Base-by-base conservation (phyloP, 2,329 filamentous ascomycete genomes). In the Coniella vitis region DNA sequence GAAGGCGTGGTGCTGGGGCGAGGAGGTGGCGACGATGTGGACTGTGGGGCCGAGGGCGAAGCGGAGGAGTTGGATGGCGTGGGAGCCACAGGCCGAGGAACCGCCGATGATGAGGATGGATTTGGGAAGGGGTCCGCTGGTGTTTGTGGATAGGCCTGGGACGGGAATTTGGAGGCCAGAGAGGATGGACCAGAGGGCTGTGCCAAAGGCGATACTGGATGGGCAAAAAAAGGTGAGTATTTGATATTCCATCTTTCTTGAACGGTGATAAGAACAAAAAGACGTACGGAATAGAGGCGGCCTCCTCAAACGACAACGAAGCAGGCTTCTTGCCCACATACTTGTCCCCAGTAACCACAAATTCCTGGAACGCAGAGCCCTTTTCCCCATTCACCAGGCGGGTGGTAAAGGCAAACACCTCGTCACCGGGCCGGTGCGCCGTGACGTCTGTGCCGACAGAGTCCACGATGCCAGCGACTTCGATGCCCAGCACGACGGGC, bases 31-130 rank as follows among this genome's bases (percentile, higher is more conserved):
- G 10, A 67, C 54, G 20, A 68, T 63, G 4, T 48, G 55, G 8
- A 55, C 54, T 3, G 51, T 49, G 4, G 62, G 60, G 10, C 63
- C 55, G 29, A 45, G 35, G 4, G 64, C 62, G 4, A 61, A 44
- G 10, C 65, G 64, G 3, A 68, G 58, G 13, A 68, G 60, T 52
- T 68, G 65, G 25, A 69, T 61, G 13, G 61, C 61, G 3, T 59
- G 56, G 2, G 59, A 54, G 4, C 66, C 67, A 32, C 64, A 54
- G 3, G 54, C 58, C 5, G 65, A 66, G 48, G 63, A 63, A 17
- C 63, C 67, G 31, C 66, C 65, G 0, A 68, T 55, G 12, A 69
- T 56, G 2, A 69, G 62, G 25, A 68, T 54, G 0, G 63, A 65
- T 43, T 50, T 48, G 14, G 38, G 53, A 29, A 10, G 5, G 17